Evolutionary conservation across 2,329 filamentous ascomycete species (phyloP), one percentile per base, ranked within the genome.

Genomic region (Xylaria sp.): DNA sequence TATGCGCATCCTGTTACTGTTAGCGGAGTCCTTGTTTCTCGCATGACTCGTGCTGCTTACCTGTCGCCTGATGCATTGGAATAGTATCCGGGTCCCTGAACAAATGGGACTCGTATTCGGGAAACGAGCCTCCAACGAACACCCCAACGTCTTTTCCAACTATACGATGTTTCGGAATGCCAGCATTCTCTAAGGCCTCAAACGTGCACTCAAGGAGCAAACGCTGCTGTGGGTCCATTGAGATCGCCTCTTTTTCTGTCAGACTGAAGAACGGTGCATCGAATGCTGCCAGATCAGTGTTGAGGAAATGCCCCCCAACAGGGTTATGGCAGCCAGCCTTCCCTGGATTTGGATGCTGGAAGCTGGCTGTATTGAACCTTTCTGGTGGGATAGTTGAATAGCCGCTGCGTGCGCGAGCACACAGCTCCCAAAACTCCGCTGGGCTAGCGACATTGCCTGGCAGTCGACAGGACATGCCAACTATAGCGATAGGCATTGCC

Each of bases 181-280:
- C 83, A 1, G 81, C 82, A 58, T 80, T 83, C 65, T 85, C 83
- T 9, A 85, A 73, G 0, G 82, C 81, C 68, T 86, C 83, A 60
- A 82, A 85, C 0, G 81, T 80, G 60, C 80, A 83, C 68, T 86
- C 83, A 1, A 85, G 74, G 7, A 84, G 74, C 19, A 83, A 73
- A 1, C 83, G 76, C 59, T 85, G 82, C 62, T 85, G 83, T 0
- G 83, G 83, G 49, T 86, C 83, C 80, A 85, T 82, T 0, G 81
- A 80, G 29, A 72, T 72, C 4, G 66, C 82, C 69, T 84, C 81
- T 63, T 81, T 79, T 62, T 79, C 76, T 0, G 81, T 82, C n/a
- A 84, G 72, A 44, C 78, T 78, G 68, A 85, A 85, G 67, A 85
- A 85, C 0, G 80, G 79, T 0, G 82, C 81, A 52, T 85, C 82